Conservation (phyloP, 257 asterid species). For the Ligustrum vulgare region DNA sequence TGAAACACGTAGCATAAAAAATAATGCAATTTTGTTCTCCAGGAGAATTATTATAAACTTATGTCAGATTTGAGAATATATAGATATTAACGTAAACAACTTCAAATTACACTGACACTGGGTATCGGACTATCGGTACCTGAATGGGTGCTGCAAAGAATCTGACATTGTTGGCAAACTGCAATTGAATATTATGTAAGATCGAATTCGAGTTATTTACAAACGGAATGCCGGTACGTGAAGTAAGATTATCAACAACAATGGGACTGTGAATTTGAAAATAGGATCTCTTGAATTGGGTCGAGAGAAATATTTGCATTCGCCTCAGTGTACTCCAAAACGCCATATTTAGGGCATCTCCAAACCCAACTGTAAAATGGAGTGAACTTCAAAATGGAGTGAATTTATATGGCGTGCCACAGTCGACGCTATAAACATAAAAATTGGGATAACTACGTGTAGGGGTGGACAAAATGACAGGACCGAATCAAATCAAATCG, state of each 20-base stretch:
- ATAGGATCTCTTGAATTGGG: conserved; percentile 36
- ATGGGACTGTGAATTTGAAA: conserved; percentile 28
- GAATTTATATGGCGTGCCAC: too few species aligned
- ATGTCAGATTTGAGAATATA: background rate
- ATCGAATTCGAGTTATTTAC: conserved; percentile 20
- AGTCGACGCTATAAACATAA: too few species aligned
- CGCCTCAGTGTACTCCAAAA: conserved; percentile 64
- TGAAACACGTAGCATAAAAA: conserved; percentile 1
- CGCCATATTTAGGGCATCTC: too few species aligned
- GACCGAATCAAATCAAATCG: too few species aligned
- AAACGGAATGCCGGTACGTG: conserved; percentile 29
- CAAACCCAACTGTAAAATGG: too few species aligned
- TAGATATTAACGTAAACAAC: background rate
- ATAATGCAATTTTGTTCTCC: background rate
- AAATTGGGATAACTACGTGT: too few species aligned
- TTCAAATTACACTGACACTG: background rate
- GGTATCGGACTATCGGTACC: conserved; percentile 35
- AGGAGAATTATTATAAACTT: background rate
- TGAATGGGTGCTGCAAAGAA: conserved; percentile 64
- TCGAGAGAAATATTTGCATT: conserved; percentile 33
- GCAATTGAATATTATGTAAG: conserved; percentile 28
- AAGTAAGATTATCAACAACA: conserved; percentile 24
- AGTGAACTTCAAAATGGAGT: too few species aligned
- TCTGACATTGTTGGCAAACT: conserved; percentile 41
- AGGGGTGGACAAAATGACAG: too few species aligned